Evolutionary conservation across 305 asterid species (phyloP).

Genomic region (Solanum hybrid): DNA sequence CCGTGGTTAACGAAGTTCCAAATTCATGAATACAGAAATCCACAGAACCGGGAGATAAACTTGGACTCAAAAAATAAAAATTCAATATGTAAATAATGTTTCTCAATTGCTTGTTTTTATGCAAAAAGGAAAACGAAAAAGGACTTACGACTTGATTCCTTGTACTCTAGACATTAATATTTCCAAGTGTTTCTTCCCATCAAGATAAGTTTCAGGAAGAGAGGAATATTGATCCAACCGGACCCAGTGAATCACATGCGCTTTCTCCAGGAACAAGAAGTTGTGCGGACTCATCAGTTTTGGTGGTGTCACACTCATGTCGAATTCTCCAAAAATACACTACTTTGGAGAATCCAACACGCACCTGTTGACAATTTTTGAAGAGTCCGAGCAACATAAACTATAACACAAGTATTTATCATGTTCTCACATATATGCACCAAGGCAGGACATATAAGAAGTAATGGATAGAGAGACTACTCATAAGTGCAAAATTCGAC

Average conservation of each 20-base stretch:
- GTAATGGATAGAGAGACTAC: neutral
- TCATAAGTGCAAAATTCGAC: neutral
- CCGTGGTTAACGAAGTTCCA: slow-evolving; percentile 34
- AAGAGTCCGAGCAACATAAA: neutral
- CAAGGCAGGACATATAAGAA: neutral
- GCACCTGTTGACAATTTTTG: neutral
- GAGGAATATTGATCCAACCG: slow-evolving; percentile 51
- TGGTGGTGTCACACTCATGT: neutral
- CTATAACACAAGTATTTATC: neutral
- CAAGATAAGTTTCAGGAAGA: slow-evolving; percentile 55
- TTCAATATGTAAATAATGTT: slow-evolving; percentile 6
- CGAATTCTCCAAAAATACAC: neutral
- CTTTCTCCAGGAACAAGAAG: slow-evolving; percentile 46
- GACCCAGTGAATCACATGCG: slow-evolving; percentile 82
- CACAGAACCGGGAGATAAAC: slow-evolving; percentile 48
- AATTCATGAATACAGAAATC: slow-evolving; percentile 39
- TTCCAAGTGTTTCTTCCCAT: slow-evolving; percentile 60
- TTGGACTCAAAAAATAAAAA: slow-evolving; percentile 49
- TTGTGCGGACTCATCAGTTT: neutral
- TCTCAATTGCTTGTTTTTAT: neutral
- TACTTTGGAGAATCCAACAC: neutral
- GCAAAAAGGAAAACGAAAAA: neutral
- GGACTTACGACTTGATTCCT: slow-evolving; percentile 56
- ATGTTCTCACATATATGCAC: neutral
- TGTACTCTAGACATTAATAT: slow-evolving; percentile 51